Conservation (phyloP, 345 rosid genomes). For the Theobroma cacao region DNA sequence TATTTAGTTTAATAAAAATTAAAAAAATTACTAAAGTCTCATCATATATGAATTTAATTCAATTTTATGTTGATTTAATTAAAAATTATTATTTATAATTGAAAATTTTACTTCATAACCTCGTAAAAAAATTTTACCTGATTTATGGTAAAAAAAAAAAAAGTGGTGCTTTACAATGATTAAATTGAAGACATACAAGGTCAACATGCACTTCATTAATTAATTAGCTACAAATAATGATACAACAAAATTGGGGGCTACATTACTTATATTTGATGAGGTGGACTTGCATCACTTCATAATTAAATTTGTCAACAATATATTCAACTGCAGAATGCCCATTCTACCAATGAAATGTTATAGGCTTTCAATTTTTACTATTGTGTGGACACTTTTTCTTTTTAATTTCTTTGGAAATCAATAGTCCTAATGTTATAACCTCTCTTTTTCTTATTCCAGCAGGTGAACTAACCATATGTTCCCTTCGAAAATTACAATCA, state of each 20-base stretch:
- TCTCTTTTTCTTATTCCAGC: too few species aligned
- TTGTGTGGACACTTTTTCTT: too few species aligned
- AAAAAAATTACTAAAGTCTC: too few species aligned
- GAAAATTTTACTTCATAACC: not conserved
- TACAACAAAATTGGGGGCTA: conserved; percentile 7
- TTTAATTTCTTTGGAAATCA: too few species aligned
- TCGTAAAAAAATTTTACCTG: too few species aligned
- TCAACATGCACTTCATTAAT: not conserved
- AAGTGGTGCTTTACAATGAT: not conserved
- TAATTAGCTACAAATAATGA: not conserved
- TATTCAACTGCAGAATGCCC: not conserved
- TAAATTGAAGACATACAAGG: not conserved
- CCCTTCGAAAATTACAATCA: too few species aligned
- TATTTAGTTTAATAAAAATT: not conserved
- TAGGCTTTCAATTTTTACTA: too few species aligned
- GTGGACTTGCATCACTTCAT: not conserved
- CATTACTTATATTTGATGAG: not conserved
- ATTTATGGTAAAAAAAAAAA: not conserved
- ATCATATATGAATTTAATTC: too few species aligned
- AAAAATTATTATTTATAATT: not conserved
- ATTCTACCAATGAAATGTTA: not conserved
- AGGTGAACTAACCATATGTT: too few species aligned
- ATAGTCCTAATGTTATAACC: too few species aligned
- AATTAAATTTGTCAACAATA: not conserved
- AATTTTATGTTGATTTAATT: not conserved